These are phyloP conservation scores for Sphagnum contortum DNA, from an alignment of 225 moss, liverwort and hornwort species.

Conservation along the genomic window DNA sequence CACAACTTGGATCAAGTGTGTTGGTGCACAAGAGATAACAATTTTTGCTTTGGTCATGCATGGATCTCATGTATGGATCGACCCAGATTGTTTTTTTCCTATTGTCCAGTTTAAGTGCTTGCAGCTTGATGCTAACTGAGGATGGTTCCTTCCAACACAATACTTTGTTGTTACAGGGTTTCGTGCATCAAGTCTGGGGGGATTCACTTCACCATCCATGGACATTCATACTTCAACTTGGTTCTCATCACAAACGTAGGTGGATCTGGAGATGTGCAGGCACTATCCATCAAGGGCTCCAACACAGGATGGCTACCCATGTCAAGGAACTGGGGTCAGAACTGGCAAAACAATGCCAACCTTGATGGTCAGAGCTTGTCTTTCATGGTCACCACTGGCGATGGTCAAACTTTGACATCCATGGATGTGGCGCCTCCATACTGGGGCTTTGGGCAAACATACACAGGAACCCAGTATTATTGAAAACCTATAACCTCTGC, in stretches of 20 bases:
- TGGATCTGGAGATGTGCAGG: conserved; percentile 30
- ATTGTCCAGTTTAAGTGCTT: no score
- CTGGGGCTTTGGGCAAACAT: conserved; percentile 52
- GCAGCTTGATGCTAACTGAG: no score
- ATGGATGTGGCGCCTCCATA: conserved; percentile 21
- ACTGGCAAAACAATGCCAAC: conserved; percentile 29
- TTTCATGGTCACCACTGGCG: conserved; percentile 33
- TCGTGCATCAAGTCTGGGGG: conserved; percentile 33
- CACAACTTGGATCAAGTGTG: no score
- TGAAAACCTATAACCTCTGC: no score
- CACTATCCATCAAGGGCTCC: conserved; percentile 36
- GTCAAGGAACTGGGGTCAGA: conserved; percentile 59
- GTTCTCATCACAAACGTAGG: conserved; percentile 47
- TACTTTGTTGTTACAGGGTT: conserved; percentile 13
- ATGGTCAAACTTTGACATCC: conserved; percentile 20
- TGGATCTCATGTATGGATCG: no score
- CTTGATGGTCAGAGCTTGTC: conserved; percentile 39
- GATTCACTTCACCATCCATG: conserved; percentile 45
- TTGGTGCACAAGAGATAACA: no score
- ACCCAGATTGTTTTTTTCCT: no score
- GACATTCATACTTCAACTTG: conserved; percentile 34
- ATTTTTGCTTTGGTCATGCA: no score
- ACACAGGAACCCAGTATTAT: conserved; percentile 26
- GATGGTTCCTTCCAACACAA: no score
- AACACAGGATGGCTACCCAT: conserved; percentile 33